These are phyloP conservation scores for Trifolium repens DNA, from an alignment of 306 rosid genomes.

Conservation along the genomic window DNA sequence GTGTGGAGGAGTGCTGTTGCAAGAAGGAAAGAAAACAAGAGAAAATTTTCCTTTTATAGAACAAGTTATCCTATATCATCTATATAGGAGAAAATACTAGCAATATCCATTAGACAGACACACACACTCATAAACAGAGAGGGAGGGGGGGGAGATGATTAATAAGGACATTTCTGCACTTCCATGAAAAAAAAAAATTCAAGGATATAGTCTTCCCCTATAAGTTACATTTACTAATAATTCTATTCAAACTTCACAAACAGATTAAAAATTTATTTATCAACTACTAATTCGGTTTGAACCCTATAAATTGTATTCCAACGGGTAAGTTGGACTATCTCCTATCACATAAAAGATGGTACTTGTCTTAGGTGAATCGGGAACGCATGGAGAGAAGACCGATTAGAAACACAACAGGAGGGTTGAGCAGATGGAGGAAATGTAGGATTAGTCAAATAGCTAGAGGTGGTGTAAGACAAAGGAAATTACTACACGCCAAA, in stretches of 20 bases:
- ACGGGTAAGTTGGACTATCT: background rate
- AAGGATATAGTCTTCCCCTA: background rate
- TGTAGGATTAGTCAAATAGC: background rate
- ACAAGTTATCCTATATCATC: background rate
- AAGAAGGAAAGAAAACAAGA: background rate
- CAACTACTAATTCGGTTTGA: background rate
- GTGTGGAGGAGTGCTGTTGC: background rate
- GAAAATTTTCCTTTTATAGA: background rate
- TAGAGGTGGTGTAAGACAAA: background rate
- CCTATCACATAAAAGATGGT: background rate
- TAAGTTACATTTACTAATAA: background rate
- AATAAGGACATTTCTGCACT: background rate
- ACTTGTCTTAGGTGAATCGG: background rate
- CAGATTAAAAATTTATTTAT: background rate
- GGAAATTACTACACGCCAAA: background rate
- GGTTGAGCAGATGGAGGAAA: background rate
- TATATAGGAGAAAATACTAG: too few species aligned
- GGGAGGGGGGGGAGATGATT: background rate
- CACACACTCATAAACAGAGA: too few species aligned
- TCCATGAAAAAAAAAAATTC: background rate
- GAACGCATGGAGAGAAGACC: conserved; percentile 4
- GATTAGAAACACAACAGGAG: background rate
- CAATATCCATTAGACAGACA: too few species aligned
- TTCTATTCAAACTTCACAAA: background rate
- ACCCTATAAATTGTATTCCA: background rate